phyloP scores from a whole-genome alignment of 441 rosid genomes.

The Croton setiger region DNA sequence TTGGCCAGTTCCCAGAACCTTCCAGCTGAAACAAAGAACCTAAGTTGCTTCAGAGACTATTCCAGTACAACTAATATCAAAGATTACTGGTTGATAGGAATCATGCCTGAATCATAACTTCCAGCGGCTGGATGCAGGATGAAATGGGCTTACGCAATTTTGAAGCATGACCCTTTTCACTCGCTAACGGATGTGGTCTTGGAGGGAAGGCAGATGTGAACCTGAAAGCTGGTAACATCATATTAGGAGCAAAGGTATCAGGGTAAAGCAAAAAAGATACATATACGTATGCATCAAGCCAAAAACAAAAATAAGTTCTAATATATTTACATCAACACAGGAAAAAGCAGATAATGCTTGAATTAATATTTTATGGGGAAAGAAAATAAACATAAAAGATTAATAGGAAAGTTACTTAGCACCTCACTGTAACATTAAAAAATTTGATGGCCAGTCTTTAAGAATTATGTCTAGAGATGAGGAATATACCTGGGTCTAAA shows the following conservation, averaged over 20 bases:
- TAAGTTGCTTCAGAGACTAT: constrained; percentile 19
- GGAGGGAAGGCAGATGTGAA: constrained; percentile 89
- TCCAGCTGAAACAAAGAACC: constrained; percentile 55
- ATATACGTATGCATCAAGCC: too few species aligned
- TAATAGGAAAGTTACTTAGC: neutral
- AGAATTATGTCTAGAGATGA: too few species aligned
- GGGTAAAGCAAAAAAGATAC: too few species aligned
- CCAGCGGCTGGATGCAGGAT: constrained; percentile 73
- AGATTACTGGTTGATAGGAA: constrained; percentile 5
- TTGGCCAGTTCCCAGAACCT: constrained; percentile 98
- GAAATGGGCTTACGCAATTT: constrained; percentile 47
- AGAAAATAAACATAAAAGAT: neutral
- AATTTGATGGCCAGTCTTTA: neutral
- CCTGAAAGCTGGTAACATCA: constrained; percentile 70
- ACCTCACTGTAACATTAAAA: neutral
- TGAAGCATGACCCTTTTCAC: constrained; percentile 37
- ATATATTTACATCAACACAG: neutral
- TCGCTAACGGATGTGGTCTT: constrained; percentile 80
- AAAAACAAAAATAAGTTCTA: neutral
- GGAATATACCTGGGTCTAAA: constrained; percentile 82
- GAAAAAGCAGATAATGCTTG: neutral
- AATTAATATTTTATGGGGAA: constrained; percentile 4
- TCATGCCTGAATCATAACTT: constrained; percentile 87
- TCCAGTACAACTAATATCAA: neutral
- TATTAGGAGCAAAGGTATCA: too few species aligned